Evolutionary conservation across 306 rosid genomes (phyloP), one percentile per base, ranked within the genome.

Genomic region (Potentilla sterilis): DNA sequence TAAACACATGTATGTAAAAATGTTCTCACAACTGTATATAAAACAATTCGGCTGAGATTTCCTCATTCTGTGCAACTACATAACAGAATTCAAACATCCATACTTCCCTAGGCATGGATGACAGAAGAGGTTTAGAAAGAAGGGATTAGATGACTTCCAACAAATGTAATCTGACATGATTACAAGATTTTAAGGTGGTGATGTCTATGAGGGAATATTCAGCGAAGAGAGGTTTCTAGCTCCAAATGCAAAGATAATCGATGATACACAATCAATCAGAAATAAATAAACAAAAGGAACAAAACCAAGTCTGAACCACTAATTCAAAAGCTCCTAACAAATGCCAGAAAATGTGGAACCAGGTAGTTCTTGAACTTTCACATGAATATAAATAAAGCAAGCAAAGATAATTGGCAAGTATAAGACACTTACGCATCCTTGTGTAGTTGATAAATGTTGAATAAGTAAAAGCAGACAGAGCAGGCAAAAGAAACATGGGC

Each of bases 401-500:
- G 38, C 63, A 18, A 48, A 22, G 59, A 5, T 63, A 47, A 66
- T 22, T 35, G 62, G 4, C 46, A 38, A 79, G 21, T 72, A 80
- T 42, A 52, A 52, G 63, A 74, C 69, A 90, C 99, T 90, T 78
- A 92, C 99, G 80, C 87, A 90, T 92, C 79, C 41, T 85, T 61
- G 86, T 89, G 84, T 87, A 84, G 84, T 88, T 89, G 58, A 75
- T 61, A 79, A 85, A 82, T 5, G 91, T 55, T 1, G 91, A 72
- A 88, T 96, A 89, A 16, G 83, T 44, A 80, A 83, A 77, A 57
- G 81, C 15, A 59, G 97, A 81, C 48, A 96, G 62, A 55, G 81
- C 92, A 49, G 99, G 97, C 85, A 90, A 82, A 79, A 96, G 89
- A 89, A 96, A 96, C 97, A 96, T 92, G 0, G 99, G 99, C 66